Evolutionary conservation across 805 yeast genomes (phyloP), one percentile per base, ranked within the genome.

Genomic region (Sporopachydermia quercuum): DNA sequence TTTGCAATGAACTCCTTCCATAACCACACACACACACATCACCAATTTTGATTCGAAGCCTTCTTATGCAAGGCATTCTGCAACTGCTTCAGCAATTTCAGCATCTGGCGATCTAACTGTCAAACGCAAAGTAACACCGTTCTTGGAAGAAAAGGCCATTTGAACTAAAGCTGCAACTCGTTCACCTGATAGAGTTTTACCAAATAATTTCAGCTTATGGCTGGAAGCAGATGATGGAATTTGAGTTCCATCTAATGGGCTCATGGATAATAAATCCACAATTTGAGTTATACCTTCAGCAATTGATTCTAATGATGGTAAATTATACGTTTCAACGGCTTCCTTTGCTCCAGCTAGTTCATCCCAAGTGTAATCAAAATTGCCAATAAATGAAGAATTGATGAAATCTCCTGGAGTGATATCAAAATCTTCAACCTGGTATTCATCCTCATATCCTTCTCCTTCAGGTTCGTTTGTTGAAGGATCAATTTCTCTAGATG

Each of bases 361-460:
- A 50, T 83, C 95, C 66, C 79, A 85, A 33, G 72, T 63, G 35
- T 70, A 65, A 4, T 78, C 72, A 56, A 86, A 86, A 60, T 77
- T 74, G 35, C 91, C 84, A 45, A 78, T 72, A 56, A 74, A 84
- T 16, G 85, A 66, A 39, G 95, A 94, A 40, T 65, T 60, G 42
- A 85, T 67, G 60, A 76, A 89, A 56, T 86, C 96, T 30, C 95
- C 95, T 5, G 91, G 76, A 4, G 61, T 61, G 41, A 89, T 56
- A 42, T 72, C 75, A 51, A 86, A 65, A 42, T 78, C 80, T 58
- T 85, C 96, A 47, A 91, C 73, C 56, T 79, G 91, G 60, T 89
- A 91, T 60, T 87, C 95, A 58, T 91, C 97, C 47, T 80, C 81
- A 69, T 78, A 83, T 14, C 96, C 96, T 47, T 80, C 93, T 37